These are phyloP conservation scores for Tylopilus subfusipes DNA, from an alignment of 768 basidiomycete genomes.

Conservation along the genomic window DNA sequence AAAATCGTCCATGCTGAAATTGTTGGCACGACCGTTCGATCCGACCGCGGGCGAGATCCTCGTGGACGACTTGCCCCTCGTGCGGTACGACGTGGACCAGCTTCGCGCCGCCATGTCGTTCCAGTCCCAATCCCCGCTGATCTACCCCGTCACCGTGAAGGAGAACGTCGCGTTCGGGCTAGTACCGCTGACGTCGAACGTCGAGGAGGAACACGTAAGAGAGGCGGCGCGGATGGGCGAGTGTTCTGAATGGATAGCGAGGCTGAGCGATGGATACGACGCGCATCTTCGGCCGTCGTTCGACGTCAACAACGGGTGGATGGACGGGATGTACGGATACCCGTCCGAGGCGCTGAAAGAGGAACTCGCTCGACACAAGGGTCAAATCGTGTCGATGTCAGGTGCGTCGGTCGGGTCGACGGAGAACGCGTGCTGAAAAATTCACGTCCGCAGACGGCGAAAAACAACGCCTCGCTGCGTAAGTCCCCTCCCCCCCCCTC, in stretches of 20 bases:
- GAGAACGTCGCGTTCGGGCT: slow-evolving; percentile 41
- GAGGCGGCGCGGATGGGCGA: slow-evolving; percentile 34
- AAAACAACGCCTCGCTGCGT: slow-evolving; percentile 49
- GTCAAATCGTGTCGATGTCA: slow-evolving; percentile 22
- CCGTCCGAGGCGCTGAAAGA: slow-evolving; percentile 21
- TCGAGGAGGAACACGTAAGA: slow-evolving; percentile 19
- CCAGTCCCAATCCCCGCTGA: slow-evolving; percentile 46
- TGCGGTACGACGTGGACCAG: slow-evolving; percentile 36
- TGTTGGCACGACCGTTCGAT: slow-evolving; percentile 49
- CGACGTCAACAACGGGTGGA: slow-evolving; percentile 19
- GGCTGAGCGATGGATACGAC: slow-evolving; percentile 29
- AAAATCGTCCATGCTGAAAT: slow-evolving; percentile 39
- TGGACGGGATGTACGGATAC: slow-evolving; percentile 16
- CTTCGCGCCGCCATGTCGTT: slow-evolving; percentile 45
- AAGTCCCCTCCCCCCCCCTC: too few species aligned
- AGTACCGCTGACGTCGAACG: slow-evolving; percentile 6
- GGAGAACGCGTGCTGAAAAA: background rate
- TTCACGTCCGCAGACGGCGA: slow-evolving; percentile 36
- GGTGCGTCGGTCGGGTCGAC: slow-evolving; percentile 7
- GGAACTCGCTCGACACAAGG: slow-evolving; percentile 22
- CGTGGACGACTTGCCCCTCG: slow-evolving; percentile 41
- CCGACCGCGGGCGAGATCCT: slow-evolving; percentile 41
- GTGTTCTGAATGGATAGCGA: slow-evolving; percentile 32
- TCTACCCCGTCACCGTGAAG: slow-evolving; percentile 46
- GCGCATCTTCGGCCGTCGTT: slow-evolving; percentile 31